Evolutionary conservation across 352 stramenopile species (phyloP), one percentile per base, ranked within the genome.

Genomic region (Globisporangium polare): DNA sequence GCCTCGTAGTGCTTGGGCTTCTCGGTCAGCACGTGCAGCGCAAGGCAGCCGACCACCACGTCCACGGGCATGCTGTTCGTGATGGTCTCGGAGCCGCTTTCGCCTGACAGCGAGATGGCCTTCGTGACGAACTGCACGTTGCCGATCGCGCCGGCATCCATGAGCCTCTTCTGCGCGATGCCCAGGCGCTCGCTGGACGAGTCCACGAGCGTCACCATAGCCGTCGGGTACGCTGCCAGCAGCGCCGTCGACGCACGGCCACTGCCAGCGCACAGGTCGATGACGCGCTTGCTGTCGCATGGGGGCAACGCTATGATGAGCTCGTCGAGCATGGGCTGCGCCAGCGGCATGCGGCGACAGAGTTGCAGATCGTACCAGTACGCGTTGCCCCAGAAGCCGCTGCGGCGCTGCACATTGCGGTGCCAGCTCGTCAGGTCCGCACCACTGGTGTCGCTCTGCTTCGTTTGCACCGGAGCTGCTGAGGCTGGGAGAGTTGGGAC

Each of bases 361-460:
- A 93, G 39, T 18, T 93, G 73, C 47, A 90, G 68, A 41, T 93
- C 84, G 69, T 93, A 93, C 84, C 84, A 93, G 60, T 77, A 75
- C 18, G 82, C 76, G 42, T 93, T 77, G 24, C 78, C 78, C 81
- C 82, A 93, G 54, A 93, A 93, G 12, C 84, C 84, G 7, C 78
- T 74, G 10, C 74, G 72, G 6, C 76, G 78, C 45, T 82, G 61
- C n/a, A 91, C 62, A 55, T 91, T 91, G n/a, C 62, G 75, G 18
- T 60, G 26, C 81, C 81, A 90, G 50, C 66, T 83, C 64, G 58
- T 63, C 15, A 62, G 53, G 20, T 61, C 37, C 29, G 29, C 29
- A 33, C 29, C 29, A 33, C 29, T 33, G 29, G 4, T 33, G 29
- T 33, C 29, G 29, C 2, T 33, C 29, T 33, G 29, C 29, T 1